Base-by-base conservation (phyloP, 371 early-diverging fungal species). In the Mortierella sp. region DNA sequence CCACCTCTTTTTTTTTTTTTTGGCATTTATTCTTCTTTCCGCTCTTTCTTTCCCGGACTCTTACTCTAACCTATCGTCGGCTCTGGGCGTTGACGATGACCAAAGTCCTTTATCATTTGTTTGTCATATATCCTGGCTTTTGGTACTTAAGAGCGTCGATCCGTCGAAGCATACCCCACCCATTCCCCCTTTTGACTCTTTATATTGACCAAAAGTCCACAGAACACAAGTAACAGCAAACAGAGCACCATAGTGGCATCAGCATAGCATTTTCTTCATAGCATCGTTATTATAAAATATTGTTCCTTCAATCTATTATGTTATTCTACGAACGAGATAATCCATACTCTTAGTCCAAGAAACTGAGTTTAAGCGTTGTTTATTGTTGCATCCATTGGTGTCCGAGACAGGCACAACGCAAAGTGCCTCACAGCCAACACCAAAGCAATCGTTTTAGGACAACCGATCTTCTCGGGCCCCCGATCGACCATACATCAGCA, bases 261-360 rank as follows among this genome's bases (percentile, higher is more conserved):
- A 54, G 62, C 62, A 62, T 60, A 50, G 53, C 54, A 61, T 64
- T 63, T n/a, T 42, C 21, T 15, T 50, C 64, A 64, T 55, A 42
- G 64, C 64, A 64, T 56, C 46, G 26, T 6, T 24, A 37, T 6
- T 19, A 52, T 43, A n/a, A n/a, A 15, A n/a, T 15, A 43, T 17
- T 43, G 12, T 43, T 21, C 21, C 15, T 4, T n/a, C 15, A 1
- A 11, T 2, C 19, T 8, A 8, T 8, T 37, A 8, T 8, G 6
- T 37, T 37, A 8, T 37, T 14, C 37, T 37, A 37, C 6, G 9
- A 37, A 8, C 37, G 6, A 37, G 6, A 6, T 14, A 14, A 37
- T 37, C 37, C 37, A 14, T 14, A 37, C 14, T 37, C 37, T n/a
- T n/a, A n/a, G n/a, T n/a, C n/a, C n/a, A n/a, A n/a, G n/a, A n/a